Evolutionary conservation across 495 filamentous ascomycete species (phyloP).

Genomic region (Penicillium waksmanii): DNA sequence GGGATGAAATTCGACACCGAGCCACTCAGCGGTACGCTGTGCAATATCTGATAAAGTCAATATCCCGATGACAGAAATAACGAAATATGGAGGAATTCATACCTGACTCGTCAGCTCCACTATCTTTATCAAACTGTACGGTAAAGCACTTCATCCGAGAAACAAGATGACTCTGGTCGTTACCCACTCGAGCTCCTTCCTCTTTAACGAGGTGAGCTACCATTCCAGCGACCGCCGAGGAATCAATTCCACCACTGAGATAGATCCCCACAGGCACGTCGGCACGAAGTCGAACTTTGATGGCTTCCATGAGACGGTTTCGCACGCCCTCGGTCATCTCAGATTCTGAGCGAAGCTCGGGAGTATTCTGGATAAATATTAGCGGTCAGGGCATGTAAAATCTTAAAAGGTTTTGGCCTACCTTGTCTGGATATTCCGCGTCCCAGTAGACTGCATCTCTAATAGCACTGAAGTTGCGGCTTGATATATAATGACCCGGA

Average conservation of each 20-base stretch:
- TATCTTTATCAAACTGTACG: conserved; percentile 50
- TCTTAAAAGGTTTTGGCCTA: conserved; percentile 8
- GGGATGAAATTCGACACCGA: conserved; percentile 50
- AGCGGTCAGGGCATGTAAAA: neutral
- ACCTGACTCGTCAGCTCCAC: conserved; percentile 53
- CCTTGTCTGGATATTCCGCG: conserved; percentile 51
- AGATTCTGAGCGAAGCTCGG: conserved; percentile 39
- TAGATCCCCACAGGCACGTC: conserved; percentile 58
- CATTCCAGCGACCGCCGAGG: conserved; percentile 56
- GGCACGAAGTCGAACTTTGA: conserved; percentile 52
- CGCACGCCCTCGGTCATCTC: conserved; percentile 52
- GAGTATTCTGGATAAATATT: conserved; percentile 19
- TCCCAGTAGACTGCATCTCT: conserved; percentile 51
- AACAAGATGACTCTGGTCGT: conserved; percentile 11
- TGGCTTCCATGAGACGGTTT: conserved; percentile 46
- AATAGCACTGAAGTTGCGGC: conserved; percentile 28
- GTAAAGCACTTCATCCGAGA: conserved; percentile 47
- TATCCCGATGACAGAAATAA: neutral
- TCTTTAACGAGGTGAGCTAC: conserved; percentile 49
- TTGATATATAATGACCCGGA: conserved; percentile 34
- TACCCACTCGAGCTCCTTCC: conserved; percentile 24
- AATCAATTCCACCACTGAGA: conserved; percentile 57
- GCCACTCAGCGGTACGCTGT: conserved; percentile 51
- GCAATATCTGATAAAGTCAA: conserved; percentile 43
- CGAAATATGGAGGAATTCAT: neutral